Percentiles rank a stretch among this genome's conserved stretches.
These are phyloP conservation scores for Colletotrichum australisinense DNA, from an alignment of 2,329 filamentous ascomycete species.

Conservation along the genomic window DNA sequence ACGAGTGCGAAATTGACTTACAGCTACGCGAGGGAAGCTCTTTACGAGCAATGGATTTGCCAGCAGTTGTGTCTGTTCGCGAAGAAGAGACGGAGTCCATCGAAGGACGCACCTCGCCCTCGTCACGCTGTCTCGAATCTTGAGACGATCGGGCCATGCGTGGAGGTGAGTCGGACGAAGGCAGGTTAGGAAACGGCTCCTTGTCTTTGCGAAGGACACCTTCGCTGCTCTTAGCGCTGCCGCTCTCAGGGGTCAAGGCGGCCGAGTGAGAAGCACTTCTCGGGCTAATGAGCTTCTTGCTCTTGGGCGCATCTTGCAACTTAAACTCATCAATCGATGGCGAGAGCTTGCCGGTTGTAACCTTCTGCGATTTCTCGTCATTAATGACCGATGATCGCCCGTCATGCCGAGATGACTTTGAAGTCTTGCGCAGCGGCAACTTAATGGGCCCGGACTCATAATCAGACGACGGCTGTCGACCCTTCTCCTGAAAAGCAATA, in stretches of 20 bases:
- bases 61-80: constrained; percentile 50
- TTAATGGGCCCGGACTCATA: constrained; percentile 60
- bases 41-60: constrained; percentile 71
- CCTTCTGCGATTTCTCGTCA: constrained; percentile 50
- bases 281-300: constrained; percentile 58
- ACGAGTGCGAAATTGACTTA: constrained; percentile 46
- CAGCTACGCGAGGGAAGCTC: constrained; percentile 65
- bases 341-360: constrained; percentile 50
- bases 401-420: constrained; percentile 53
- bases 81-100: constrained; percentile 56
- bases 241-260: constrained; percentile 50
- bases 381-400: constrained; percentile 20
- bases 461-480: constrained; percentile 72
- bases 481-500: constrained; percentile 91
- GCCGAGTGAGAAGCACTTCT: constrained; percentile 59
- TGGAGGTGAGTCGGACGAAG: constrained; percentile 46
- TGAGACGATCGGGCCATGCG: constrained; percentile 64
- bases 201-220: constrained; percentile 51
- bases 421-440: constrained; percentile 59
- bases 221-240: constrained; percentile 48
- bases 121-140: constrained; percentile 68
- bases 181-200: constrained; percentile 38
- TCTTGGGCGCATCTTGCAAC: constrained; percentile 83
- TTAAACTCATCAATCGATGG: constrained; percentile 73
- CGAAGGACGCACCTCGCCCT: constrained; percentile 58